Evolutionary conservation across 495 filamentous ascomycete species (phyloP), one percentile per base, ranked within the genome.

Genomic region (Tuber brumale): DNA sequence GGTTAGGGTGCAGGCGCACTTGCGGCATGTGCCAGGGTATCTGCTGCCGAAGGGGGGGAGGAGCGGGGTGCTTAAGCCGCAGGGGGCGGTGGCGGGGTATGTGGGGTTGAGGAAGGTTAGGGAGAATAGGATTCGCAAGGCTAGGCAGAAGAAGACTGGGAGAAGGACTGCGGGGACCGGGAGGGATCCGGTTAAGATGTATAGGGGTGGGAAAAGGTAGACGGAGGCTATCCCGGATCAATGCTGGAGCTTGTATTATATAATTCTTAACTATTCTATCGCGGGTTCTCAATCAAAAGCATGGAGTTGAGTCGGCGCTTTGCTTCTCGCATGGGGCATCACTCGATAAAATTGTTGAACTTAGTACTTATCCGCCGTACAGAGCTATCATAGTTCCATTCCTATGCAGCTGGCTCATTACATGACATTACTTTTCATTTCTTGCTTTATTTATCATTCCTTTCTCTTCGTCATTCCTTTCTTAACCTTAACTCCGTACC

Each of bases 21-120:
- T 99, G 75, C 97, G 93, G 84, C 94, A 98, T 85, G 93, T 99
- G 3, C 95, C 95, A 0, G 94, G 97, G 39, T 99, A 99, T 85
- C 85, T 99, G 70, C 87, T 99, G 81, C 95, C 95, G 0, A 88
- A 87, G 37, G 93, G 92, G 78, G 94, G 92, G 0, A 90, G 89
- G 80, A 57, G 88, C 88, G 18, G 45, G 45, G 41, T 77, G 37
- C 73, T 72, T 70, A 39, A 23, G 23, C 70, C 70, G 3, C 35
- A 23, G 12, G 86, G 86, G 37, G 87, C 88, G 41, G 86, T 90
- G 70, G 85, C 91, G 44, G 90, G 91, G 2, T 95, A 92, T 81
- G 92, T 97, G 51, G 89, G 91, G 0, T 88, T 97, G 78, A 86
- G 88, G 79, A 97, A 93, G 86, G 84, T 86, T 31, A 89, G 84